Conservation (phyloP, 768 basidiomycete genomes). For the Artomyces pyxidatus region DNA sequence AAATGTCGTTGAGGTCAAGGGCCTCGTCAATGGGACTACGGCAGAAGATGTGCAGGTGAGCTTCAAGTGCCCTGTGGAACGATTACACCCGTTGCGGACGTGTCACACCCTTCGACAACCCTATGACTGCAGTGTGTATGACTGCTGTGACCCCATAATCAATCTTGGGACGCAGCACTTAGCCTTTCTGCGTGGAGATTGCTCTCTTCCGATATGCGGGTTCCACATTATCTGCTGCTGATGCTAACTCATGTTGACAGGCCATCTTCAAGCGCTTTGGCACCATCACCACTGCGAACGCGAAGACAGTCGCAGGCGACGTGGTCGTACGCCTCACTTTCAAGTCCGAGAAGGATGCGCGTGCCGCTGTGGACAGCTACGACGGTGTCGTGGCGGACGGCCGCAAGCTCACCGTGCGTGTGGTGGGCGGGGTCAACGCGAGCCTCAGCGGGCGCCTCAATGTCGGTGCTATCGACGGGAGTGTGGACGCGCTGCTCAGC, state of each 20-base stretch:
- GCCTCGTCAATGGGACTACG: constrained; percentile 17
- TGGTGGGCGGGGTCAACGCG: constrained; percentile 16
- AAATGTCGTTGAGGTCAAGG: constrained; percentile 16
- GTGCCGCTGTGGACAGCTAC: constrained; percentile 11
- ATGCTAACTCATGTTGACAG: not conserved
- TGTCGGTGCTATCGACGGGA: constrained; percentile 12
- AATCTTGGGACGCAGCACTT: no score
- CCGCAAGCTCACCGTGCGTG: constrained; percentile 13
- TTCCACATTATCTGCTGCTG: no score
- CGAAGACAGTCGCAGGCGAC: constrained; percentile 8
- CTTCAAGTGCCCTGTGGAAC: no score
- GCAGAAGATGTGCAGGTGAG: constrained; percentile 17
- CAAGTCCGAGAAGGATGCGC: constrained; percentile 16
- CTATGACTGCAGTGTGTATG: no score
- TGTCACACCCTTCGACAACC: no score
- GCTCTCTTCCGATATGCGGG: no score
- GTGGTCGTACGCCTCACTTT: constrained; percentile 17
- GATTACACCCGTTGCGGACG: no score
- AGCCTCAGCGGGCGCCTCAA: constrained; percentile 15
- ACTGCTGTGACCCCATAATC: no score
- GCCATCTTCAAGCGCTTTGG: constrained; percentile 18
- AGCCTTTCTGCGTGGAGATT: no score
- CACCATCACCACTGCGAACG: constrained; percentile 14
- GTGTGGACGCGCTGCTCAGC: constrained; percentile 13
- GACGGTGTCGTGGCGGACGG: constrained; percentile 17